Base-by-base conservation (phyloP, 164 flowering plant species). In the Vitis cinerea region DNA sequence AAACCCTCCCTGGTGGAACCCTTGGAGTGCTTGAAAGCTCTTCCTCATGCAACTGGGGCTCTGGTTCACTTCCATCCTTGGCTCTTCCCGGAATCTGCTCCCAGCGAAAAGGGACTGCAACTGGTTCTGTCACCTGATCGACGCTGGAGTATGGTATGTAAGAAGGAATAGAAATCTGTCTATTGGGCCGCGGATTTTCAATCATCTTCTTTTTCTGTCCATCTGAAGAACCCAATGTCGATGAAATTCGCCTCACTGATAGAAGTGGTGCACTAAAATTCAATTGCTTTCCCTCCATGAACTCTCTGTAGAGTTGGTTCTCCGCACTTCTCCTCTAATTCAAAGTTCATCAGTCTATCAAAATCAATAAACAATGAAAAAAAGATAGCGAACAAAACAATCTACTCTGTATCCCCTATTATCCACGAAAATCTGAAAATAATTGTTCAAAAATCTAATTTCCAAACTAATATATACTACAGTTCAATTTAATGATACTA, bases 81-180 rank as follows among this genome's bases (percentile, higher is more conserved):
- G 85, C 67, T 59, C 54, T 73, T 50, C 89, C 90, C 10, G 93
- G 89, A 48, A 71, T 79, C 53, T 84, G 82, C 75, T 88, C 93
- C 98, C 98, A 92, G 50, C 69, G 0, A 67, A 94, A 94, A 48
- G 97, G 92, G 50, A 88, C 87, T 3, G 89, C 76, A 50, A 67
- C 87, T 29, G 89, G 87, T 70, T 87, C 74, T 2, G 81, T 80
- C 10, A 81, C 83, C 63, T 85, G 83, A 2, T 74, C 83, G 54
- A 63, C 10, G 17, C 61, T 71, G 57, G 59, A 27, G 11, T 72
- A 72, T 16, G 74, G 31, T 37, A 62, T 71, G 30, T 55, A 47
- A 8, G 58, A 19, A 9, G 78, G 79, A 16, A 70, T 69, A 50
- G 71, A 67, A 10, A 50, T 64, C 47, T 68, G 72, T 31, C 79